A percentile compares a stretch with the other conserved stretches of the same genome.
Conservation (phyloP, 2,329 filamentous ascomycete species). For the Alternaria sp. region DNA sequence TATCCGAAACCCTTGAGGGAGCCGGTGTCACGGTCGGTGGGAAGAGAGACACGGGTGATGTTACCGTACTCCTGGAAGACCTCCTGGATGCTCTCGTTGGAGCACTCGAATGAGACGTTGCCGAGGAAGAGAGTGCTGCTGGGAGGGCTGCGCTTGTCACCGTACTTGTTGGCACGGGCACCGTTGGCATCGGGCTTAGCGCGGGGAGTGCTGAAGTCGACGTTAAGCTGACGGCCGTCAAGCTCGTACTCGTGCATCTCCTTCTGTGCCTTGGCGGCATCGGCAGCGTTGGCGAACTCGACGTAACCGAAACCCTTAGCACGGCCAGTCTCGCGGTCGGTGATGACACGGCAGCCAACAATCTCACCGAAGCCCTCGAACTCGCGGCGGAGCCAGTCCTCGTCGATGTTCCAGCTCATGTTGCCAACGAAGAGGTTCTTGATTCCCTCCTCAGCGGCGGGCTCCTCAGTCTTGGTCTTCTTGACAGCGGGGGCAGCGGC, state of each 20-base stretch:
- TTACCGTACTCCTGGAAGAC: slow-evolving; percentile 75
- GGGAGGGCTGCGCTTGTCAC: slow-evolving; percentile 79
- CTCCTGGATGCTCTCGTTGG: slow-evolving; percentile 75
- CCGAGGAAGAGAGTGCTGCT: slow-evolving; percentile 90
- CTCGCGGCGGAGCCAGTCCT: slow-evolving; percentile 78
- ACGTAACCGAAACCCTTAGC: slow-evolving; percentile 95
- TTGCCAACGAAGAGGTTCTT: slow-evolving; percentile 87
- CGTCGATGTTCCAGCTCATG: slow-evolving; percentile 89
- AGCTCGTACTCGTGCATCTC: slow-evolving; percentile 77
- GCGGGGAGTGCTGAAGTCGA: slow-evolving; percentile 77
- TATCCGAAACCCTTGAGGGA: slow-evolving; percentile 93
- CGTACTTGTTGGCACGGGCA: slow-evolving; percentile 71
- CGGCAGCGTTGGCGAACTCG: slow-evolving; percentile 74
- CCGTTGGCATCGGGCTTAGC: slow-evolving; percentile 58
- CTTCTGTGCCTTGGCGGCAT: slow-evolving; percentile 74
- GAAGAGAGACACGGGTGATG: slow-evolving; percentile 82
- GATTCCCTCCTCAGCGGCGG: slow-evolving; percentile 54
- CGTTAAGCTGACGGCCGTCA: slow-evolving; percentile 76
- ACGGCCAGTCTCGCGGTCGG: slow-evolving; percentile 78
- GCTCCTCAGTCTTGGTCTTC: slow-evolving; percentile 69
- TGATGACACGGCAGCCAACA: slow-evolving; percentile 77
- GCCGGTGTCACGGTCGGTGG: slow-evolving; percentile 84
- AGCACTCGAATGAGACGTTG: slow-evolving; percentile 84
- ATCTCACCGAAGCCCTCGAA: slow-evolving; percentile 82
- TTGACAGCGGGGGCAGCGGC: slow-evolving; percentile 62